Conservation (phyloP, 306 rosid species). For the Pterocarpus santalinus region DNA sequence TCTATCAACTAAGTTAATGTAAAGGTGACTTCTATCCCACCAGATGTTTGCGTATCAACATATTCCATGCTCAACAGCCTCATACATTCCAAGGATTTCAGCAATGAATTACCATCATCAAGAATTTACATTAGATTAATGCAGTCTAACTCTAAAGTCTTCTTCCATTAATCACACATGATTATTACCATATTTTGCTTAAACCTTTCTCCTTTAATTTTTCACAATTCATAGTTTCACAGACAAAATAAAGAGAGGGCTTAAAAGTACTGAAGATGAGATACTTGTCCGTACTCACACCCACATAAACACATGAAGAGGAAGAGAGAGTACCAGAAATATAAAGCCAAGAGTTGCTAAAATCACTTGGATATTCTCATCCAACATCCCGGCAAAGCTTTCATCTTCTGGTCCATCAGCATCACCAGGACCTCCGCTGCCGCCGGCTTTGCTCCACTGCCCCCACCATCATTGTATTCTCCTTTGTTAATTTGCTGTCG, state of each 20-base stretch:
- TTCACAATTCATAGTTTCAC: slow-evolving; percentile 26
- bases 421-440: slow-evolving; percentile 52
- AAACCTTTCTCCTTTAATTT: slow-evolving; percentile 29
- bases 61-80: slow-evolving; percentile 33
- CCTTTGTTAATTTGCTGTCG: slow-evolving; percentile 74
- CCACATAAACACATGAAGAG: neutral
- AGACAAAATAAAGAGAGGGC: slow-evolving; percentile 4
- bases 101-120: slow-evolving; percentile 18
- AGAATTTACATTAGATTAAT: slow-evolving; percentile 8
- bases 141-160: slow-evolving; percentile 12
- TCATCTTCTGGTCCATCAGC: slow-evolving; percentile 67
- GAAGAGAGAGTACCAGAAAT: slow-evolving; percentile 63
- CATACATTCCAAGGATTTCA: neutral
- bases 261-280: neutral
- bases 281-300: neutral
- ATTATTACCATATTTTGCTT: neutral
- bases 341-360: slow-evolving; percentile 76
- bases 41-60: slow-evolving; percentile 36
- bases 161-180: slow-evolving; percentile 14
- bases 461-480: slow-evolving; percentile 57
- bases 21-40: slow-evolving; percentile 14
- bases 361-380: slow-evolving; percentile 73
- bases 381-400: slow-evolving; percentile 52
- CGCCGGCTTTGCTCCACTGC: slow-evolving; percentile 54
- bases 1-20: neutral